Conservation (phyloP, 2,329 filamentous ascomycete genomes). For the Fusarium sp. region DNA sequence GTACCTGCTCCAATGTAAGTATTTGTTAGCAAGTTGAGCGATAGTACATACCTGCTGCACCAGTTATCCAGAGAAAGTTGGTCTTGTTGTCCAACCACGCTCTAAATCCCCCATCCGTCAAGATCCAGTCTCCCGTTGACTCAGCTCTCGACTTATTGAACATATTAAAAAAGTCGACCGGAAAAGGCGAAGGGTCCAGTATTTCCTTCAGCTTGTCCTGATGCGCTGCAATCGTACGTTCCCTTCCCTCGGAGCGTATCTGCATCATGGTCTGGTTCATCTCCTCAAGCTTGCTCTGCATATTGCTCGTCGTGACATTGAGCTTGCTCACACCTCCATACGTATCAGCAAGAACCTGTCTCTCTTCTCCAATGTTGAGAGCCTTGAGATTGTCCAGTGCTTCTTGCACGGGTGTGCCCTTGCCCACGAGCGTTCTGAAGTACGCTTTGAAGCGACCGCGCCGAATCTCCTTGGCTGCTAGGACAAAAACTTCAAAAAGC, state of each 20-base stretch:
- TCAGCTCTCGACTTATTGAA: slow-evolving; percentile 56
- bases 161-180: slow-evolving; percentile 56
- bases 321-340: slow-evolving; percentile 53
- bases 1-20: slow-evolving; percentile 46
- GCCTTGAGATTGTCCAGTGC: slow-evolving; percentile 55
- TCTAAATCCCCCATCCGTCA: slow-evolving; percentile 53
- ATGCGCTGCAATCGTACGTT: slow-evolving; percentile 49
- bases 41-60: slow-evolving; percentile 53
- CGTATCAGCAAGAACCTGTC: slow-evolving; percentile 59
- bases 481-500: slow-evolving; percentile 59
- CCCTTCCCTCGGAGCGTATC: slow-evolving; percentile 51
- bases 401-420: slow-evolving; percentile 54
- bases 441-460: slow-evolving; percentile 57
- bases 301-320: slow-evolving; percentile 52
- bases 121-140: slow-evolving; percentile 61
- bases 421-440: slow-evolving; percentile 55
- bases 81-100: slow-evolving; percentile 55
- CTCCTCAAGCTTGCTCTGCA: slow-evolving; percentile 51
- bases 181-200: slow-evolving; percentile 56
- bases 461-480: slow-evolving; percentile 56
- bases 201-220: slow-evolving; percentile 55
- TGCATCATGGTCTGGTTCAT: slow-evolving; percentile 52
- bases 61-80: slow-evolving; percentile 58
- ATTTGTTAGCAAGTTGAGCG: rapidly evolving
- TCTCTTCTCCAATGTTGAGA: slow-evolving; percentile 56